Conservation (phyloP, 2,329 filamentous ascomycete genomes). For the Penicillium sclerotigenum region DNA sequence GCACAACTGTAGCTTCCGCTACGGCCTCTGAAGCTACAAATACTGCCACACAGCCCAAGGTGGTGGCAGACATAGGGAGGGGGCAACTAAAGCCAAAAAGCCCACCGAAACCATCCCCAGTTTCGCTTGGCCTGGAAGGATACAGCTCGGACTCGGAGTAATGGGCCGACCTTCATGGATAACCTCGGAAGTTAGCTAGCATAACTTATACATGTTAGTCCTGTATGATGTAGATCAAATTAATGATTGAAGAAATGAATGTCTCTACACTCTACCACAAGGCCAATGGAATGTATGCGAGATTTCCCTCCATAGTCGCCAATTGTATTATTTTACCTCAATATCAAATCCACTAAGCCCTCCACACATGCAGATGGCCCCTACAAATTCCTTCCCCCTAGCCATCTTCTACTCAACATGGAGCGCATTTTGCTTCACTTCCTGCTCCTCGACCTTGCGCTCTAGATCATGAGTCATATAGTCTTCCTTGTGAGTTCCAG, state of each 20-base stretch:
- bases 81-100: background rate
- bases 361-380: background rate
- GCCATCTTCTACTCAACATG: conserved; percentile 14
- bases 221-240: background rate
- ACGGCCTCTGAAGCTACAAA: background rate
- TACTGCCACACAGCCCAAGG: background rate
- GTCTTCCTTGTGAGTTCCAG: conserved; percentile 53
- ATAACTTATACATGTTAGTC: background rate
- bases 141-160: conserved; percentile 7
- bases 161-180: background rate
- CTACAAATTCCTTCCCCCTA: background rate
- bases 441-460: conserved; percentile 56
- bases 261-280: background rate
- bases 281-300: background rate
- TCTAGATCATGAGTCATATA: conserved; percentile 59
- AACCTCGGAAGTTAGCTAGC: background rate
- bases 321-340: background rate
- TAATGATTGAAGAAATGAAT: background rate
- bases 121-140: conserved; percentile 4
- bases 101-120: background rate
- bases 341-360: background rate
- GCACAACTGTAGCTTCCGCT: background rate
- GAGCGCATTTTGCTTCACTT: conserved; percentile 46
- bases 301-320: background rate
- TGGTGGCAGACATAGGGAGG: background rate